Evolutionary conservation across 1,139 yeast species (phyloP).

Genomic region (Hyphopichia burtonii): DNA sequence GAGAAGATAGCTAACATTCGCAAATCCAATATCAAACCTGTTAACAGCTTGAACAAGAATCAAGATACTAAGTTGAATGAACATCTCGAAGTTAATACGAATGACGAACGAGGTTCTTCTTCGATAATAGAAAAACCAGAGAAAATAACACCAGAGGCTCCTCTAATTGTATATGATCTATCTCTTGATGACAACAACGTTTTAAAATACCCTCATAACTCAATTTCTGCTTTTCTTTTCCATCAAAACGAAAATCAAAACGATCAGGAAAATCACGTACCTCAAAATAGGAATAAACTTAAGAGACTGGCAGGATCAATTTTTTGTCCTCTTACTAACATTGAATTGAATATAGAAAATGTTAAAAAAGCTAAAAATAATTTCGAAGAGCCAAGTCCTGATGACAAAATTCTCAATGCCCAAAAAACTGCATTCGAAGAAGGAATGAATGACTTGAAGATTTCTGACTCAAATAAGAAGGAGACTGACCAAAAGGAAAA

Average conservation of each 20-base stretch:
- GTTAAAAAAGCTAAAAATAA: conserved; percentile 50
- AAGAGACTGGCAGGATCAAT: conserved; percentile 19
- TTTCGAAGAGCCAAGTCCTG: conserved; percentile 78
- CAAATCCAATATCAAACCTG: neutral
- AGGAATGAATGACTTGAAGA: conserved; percentile 30
- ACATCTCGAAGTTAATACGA: too few species aligned
- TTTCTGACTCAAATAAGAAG: conserved; percentile 14
- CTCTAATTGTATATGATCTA: neutral
- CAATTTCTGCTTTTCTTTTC: conserved; percentile 19
- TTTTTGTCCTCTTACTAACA: conserved; percentile 41
- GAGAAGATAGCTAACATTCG: neutral
- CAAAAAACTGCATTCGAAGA: conserved; percentile 54
- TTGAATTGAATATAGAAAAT: conserved; percentile 45
- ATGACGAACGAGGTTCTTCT: too few species aligned
- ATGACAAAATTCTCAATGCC: conserved; percentile 65
- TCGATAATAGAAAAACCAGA: too few species aligned
- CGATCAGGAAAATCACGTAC: conserved; percentile 5
- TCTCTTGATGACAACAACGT: neutral
- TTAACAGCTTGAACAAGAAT: neutral
- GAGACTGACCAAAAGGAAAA: conserved; percentile 20
- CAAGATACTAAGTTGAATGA: too few species aligned
- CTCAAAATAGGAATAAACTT: conserved; percentile 21
- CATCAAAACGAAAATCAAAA: neutral
- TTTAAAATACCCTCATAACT: conserved; percentile 12
- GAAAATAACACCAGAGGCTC: neutral